Base-by-base conservation (phyloP, 768 basidiomycete species). In the Asterophora lycoperdoides region DNA sequence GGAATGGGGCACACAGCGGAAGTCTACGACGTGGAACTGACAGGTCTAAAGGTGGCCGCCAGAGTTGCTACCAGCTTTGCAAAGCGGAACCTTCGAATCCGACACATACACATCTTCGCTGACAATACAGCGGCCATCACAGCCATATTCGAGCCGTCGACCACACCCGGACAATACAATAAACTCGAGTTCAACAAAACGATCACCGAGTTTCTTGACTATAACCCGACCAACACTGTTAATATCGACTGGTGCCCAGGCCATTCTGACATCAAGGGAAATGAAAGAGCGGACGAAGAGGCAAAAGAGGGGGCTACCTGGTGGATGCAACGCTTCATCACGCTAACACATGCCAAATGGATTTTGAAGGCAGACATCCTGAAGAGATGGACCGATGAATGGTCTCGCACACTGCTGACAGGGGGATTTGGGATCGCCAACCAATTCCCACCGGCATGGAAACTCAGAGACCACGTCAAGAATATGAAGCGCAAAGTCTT, bases 1-100 rank as follows among this genome's bases (percentile, higher is more conserved):
- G 62, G 64, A 8, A n/a, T n/a, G n/a, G n/a, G n/a, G n/a, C n/a
- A n/a, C n/a, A n/a, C n/a, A n/a, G n/a, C n/a, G n/a, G n/a, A 65
- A 37, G 58, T 62, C 2, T 64, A 58, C 46, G 61, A 67, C 20
- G 64, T 56, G 0, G 64, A 68, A 38, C 52, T 66, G 32, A 54
- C 57, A 9, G 64, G 51, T 2, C 61, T 66, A 0, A 39, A 39
- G 18, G 49, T 52, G 23, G 58, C 58, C 2, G 50, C 56, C 15
- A 46, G 40, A 7, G 29, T 36, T 14, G 61, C 57, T 9, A 43
- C 44, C 4, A 23, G 40, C 13, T 54, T 19, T n/a, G 30, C 52
- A 1, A 15, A 30, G 20, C 13, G 23, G 3, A 47, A 54, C 41
- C 52, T 40, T 6, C 9, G 45, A 13, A 47, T 66, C 41, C 15